Base-by-base conservation (phyloP, 495 filamentous ascomycete species). In the Aspergillus saccharolyticus region DNA sequence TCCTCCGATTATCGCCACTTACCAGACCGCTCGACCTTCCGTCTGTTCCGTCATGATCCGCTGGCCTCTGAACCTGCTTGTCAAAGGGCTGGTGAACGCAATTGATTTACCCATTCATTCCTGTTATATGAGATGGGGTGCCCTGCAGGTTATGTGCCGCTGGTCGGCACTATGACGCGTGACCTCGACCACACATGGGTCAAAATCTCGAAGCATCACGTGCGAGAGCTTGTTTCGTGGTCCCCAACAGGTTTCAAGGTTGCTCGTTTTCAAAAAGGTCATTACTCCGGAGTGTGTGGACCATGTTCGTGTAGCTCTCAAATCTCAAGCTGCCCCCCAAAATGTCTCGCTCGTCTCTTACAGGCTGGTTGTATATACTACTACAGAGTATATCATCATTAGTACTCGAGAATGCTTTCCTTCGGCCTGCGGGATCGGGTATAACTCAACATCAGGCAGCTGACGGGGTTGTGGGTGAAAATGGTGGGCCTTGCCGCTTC, bases 371-470 rank as follows among this genome's bases (percentile, higher is more conserved):
- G n/a, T n/a, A n/a, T n/a, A n/a, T n/a, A n/a, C n/a, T n/a, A n/a
- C n/a, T n/a, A n/a, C n/a, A n/a, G n/a, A n/a, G n/a, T n/a, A n/a
- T n/a, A n/a, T n/a, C n/a, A n/a, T 56, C 10, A 30, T 48, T 39
- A 10, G 4, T 25, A 44, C n/a, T 28, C n/a, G n/a, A n/a, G n/a
- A n/a, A n/a, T n/a, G n/a, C n/a, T n/a, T 17, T 44, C 44, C 20
- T 33, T 55, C 54, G 47, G 47, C 47, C 17, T 18, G 47, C 47
- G 47, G 54, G 54, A 56, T 48, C 54, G 54, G 54, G 25, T 56
- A 28, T 45, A 28, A 56, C 49, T 61, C 59, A 44, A 24, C 20
- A 57, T 54, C 46, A 25, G 58, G 58, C 45, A 61, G 50, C 45
- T 57, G 50, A 54, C 39, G 53, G 58, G 57, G 57, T 48, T 33